A percentile compares a stretch with the other conserved stretches of the same genome.
Evolutionary conservation across 2,329 filamentous ascomycete genomes (phyloP).

Genomic region (Nemania bipapillata): DNA sequence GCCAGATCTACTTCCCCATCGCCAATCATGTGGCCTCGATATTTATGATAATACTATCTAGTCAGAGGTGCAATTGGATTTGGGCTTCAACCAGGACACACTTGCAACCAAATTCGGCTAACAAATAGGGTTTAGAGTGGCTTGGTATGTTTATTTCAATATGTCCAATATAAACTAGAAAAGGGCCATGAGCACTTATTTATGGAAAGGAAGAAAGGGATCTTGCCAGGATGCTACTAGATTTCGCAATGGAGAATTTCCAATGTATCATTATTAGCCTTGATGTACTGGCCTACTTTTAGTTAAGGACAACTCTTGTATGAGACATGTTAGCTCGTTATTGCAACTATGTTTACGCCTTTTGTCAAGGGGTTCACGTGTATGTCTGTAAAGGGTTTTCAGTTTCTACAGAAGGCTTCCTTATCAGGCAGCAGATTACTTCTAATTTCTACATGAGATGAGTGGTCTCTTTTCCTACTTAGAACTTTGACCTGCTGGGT

Average conservation of each 20-base stretch:
- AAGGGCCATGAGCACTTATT: background rate
- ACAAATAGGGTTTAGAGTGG: background rate
- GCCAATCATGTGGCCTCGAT: background rate
- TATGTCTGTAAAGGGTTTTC: background rate
- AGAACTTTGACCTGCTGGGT: background rate
- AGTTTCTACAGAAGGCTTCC: background rate
- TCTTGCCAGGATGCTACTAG: constrained; percentile 15
- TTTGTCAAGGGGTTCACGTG: background rate
- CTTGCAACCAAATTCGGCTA: background rate
- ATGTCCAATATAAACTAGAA: background rate
- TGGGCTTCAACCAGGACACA: background rate
- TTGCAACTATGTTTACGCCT: background rate
- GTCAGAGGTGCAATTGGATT: background rate
- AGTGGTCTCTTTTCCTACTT: background rate
- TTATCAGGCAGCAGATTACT: background rate
- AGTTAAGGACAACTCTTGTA: background rate
- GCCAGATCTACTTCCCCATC: background rate
- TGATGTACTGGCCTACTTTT: constrained; percentile 1
- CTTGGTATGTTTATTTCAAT: background rate
- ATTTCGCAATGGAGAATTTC: constrained; percentile 7
- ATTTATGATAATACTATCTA: background rate
- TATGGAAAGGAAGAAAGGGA: background rate
- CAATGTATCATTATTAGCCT: constrained; percentile 11
- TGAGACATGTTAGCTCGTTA: background rate
- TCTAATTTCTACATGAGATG: background rate